phyloP scores from a whole-genome alignment of 768 basidiomycete species.

The Rhodotorula taiwanensis region DNA sequence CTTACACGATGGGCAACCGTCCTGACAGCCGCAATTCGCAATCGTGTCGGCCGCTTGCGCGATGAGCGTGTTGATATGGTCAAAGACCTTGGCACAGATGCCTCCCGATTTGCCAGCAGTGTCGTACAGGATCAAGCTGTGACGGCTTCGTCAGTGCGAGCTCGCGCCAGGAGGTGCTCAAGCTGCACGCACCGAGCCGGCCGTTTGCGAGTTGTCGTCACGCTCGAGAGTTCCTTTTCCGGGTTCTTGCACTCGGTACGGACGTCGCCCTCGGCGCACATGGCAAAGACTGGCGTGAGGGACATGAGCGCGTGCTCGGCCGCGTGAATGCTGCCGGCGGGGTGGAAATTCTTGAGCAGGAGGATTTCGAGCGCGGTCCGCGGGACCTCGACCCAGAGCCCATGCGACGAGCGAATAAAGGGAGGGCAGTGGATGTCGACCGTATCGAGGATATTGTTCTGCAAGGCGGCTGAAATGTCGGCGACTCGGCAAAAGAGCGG shows the following conservation, averaged over 20 bases:
- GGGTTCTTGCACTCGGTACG: conserved; percentile 65
- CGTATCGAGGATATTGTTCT: conserved; percentile 58
- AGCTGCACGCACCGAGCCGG: conserved; percentile 40
- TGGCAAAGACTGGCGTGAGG: conserved; percentile 53
- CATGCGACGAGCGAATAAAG: conserved; percentile 66
- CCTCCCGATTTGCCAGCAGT: conserved; percentile 62
- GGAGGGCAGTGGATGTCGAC: conserved; percentile 72
- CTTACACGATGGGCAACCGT: conserved; percentile 67
- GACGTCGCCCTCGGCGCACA: conserved; percentile 57
- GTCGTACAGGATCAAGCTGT: conserved; percentile 76
- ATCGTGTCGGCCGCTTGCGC: conserved; percentile 56
- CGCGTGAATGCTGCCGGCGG: conserved; percentile 75
- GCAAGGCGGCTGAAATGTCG: neutral
- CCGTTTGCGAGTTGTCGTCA: conserved; percentile 34
- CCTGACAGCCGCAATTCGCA: conserved; percentile 58
- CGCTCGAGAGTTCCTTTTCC: conserved; percentile 40
- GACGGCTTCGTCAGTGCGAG: too few relatives aligned
- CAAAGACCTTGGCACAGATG: conserved; percentile 70
- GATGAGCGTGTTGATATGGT: conserved; percentile 59
- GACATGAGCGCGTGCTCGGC: conserved; percentile 79
- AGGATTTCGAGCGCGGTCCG: conserved; percentile 53
- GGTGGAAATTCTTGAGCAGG: conserved; percentile 54
- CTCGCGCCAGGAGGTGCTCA: too few relatives aligned
- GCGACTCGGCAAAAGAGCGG: neutral
- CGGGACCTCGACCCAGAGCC: conserved; percentile 74